A percentile compares a stretch with the other conserved stretches of the same genome.
Evolutionary conservation across 75 land plant genomes (phyloP).

Genomic region (Pinus taeda): DNA sequence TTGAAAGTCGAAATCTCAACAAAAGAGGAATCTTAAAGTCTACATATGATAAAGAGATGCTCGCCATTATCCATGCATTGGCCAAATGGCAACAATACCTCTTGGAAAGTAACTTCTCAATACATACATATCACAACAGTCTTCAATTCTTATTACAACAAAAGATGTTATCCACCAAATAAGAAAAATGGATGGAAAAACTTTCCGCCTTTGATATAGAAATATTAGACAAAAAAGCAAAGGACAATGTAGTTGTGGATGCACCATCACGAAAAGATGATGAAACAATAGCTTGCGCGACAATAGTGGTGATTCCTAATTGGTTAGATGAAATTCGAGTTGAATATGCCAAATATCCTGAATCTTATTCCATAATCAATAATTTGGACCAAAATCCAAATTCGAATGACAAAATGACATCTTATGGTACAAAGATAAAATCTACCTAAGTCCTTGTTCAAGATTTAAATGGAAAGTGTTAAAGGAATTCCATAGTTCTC

Average conservation of each 20-base stretch:
- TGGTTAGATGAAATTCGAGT: too few species aligned
- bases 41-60: slow-evolving; percentile 10
- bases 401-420: not conserved
- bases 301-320: too few species aligned
- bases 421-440: not conserved
- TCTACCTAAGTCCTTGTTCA: too few species aligned
- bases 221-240: not conserved
- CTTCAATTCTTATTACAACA: not conserved
- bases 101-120: not conserved
- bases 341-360: not conserved
- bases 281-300: too few species aligned
- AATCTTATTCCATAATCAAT: not conserved
- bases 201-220: not conserved
- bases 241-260: not conserved
- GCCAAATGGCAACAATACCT: slow-evolving; percentile 4
- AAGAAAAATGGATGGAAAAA: not conserved
- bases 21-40: not conserved
- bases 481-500: too few species aligned
- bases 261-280: not conserved
- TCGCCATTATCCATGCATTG: not conserved
- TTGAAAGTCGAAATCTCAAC: not conserved
- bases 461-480: too few species aligned
- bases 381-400: not conserved
- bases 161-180: not conserved
- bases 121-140: slow-evolving; percentile 9